These are phyloP conservation scores for Candida easanensis DNA, from an alignment of 805 yeast genomes.

Conservation along the genomic window DNA sequence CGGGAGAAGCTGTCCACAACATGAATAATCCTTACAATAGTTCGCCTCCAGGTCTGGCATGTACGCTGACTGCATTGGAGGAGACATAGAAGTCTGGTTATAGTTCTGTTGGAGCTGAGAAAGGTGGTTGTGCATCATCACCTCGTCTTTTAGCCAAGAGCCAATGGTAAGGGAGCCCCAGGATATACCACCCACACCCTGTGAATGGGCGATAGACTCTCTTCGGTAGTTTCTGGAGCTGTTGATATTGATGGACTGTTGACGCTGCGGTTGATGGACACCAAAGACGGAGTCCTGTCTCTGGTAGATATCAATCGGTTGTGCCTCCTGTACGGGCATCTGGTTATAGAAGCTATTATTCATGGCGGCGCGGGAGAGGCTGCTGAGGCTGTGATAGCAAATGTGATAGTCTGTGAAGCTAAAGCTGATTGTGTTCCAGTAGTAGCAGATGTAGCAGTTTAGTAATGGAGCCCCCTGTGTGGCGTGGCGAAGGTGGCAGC, in stretches of 20 bases:
- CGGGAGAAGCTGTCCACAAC: conserved; percentile 92
- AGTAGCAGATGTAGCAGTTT: too few species aligned
- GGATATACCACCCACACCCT: conserved; percentile 96
- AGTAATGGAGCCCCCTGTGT: too few species aligned
- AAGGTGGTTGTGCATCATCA: conserved; percentile 47
- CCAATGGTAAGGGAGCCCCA: conserved; percentile 97
- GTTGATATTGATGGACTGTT: conserved; percentile 25
- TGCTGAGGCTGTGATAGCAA: background rate
- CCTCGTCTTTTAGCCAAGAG: conserved; percentile 94
- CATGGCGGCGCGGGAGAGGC: too few species aligned
- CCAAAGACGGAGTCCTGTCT: conserved; percentile 18
- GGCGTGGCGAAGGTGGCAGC: too few species aligned
- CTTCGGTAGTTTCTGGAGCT: conserved; percentile 59
- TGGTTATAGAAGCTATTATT: conserved; percentile 19
- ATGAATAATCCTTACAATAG: conserved; percentile 93
- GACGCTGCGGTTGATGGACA: conserved; percentile 11
- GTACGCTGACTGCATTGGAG: conserved; percentile 70
- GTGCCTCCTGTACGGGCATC: conserved; percentile 17
- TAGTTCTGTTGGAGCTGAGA: conserved; percentile 12
- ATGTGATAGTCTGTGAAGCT: background rate
- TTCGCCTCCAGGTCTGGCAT: conserved; percentile 92
- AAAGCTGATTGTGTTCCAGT: too few species aligned
- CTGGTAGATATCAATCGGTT: conserved; percentile 22
- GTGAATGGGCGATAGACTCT: conserved; percentile 92
- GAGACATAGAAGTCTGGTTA: conserved; percentile 40